Evolutionary conservation across 352 stramenopile species (phyloP).

Genomic region (Globisporangium apiculatum): DNA sequence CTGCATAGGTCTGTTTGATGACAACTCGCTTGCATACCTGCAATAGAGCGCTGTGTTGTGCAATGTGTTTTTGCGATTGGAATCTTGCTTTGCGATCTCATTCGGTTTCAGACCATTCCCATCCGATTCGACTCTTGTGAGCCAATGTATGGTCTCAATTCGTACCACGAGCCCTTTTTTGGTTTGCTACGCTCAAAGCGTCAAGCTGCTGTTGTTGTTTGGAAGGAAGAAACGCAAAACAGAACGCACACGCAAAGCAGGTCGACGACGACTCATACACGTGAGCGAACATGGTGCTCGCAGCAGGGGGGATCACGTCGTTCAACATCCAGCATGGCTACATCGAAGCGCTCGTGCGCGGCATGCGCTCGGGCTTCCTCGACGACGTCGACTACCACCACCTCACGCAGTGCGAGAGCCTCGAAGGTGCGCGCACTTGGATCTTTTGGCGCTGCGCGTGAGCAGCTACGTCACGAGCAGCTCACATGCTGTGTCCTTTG

Average conservation of each 20-base stretch:
- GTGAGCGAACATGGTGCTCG: constrained; percentile 28
- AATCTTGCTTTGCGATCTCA: background rate
- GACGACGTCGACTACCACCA: constrained; percentile 89
- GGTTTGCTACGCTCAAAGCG: background rate
- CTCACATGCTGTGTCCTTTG: too few relatives aligned
- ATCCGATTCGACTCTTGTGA: background rate
- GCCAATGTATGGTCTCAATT: background rate
- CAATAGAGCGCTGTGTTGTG: background rate
- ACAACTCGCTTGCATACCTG: too few relatives aligned
- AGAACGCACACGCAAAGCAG: background rate
- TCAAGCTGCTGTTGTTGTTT: too few relatives aligned
- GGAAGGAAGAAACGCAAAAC: constrained; percentile 1
- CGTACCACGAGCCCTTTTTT: background rate
- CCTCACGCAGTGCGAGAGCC: constrained; percentile 84
- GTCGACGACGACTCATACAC: background rate
- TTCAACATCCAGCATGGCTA: constrained; percentile 99
- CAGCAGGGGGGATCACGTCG: constrained; percentile 88
- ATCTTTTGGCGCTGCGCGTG: constrained; percentile 6
- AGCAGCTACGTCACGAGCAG: too few relatives aligned
- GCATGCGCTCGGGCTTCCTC: constrained; percentile 90
- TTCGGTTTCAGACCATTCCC: background rate
- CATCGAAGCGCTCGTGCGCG: constrained; percentile 94
- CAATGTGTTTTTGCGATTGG: too few relatives aligned
- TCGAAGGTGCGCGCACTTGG: constrained; percentile 66
- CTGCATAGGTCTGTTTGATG: background rate